Conservation (phyloP, 116 monocot species). For the Zostera marina region DNA sequence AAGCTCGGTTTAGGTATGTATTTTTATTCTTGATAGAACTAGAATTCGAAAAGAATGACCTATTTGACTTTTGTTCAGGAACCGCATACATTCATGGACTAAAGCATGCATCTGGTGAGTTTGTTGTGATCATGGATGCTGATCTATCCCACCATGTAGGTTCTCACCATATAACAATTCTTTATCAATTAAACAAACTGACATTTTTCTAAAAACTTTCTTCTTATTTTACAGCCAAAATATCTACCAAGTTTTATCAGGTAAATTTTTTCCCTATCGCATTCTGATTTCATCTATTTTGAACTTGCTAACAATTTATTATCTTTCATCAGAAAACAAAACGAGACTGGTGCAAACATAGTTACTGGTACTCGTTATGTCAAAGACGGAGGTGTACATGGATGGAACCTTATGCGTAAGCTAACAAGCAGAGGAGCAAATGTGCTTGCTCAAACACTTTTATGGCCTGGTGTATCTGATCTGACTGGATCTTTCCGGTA, state of each 20-base stretch:
- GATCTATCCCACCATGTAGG: conserved; percentile 96
- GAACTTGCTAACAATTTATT: neutral
- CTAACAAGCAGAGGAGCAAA: conserved; percentile 96
- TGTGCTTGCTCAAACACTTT: conserved; percentile 92
- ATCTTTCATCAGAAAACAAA: conserved; percentile 52
- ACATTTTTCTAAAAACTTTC: conserved; percentile 2
- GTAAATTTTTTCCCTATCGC: conserved; percentile 11
- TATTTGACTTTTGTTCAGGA: conserved; percentile 28
- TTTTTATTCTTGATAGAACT: neutral
- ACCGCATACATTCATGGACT: conserved; percentile 93
- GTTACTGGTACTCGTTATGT: conserved; percentile 97
- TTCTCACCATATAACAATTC: neutral
- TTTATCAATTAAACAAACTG: neutral
- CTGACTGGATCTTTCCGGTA: conserved; percentile 97
- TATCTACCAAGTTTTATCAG: conserved; percentile 91
- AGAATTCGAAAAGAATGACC: neutral
- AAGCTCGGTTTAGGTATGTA: conserved; percentile 89
- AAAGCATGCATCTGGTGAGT: conserved; percentile 88
- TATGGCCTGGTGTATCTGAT: conserved; percentile 97
- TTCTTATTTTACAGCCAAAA: conserved; percentile 61
- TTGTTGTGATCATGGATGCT: conserved; percentile 96
- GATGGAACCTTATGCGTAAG: conserved; percentile 98
- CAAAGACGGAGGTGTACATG: conserved; percentile 85
- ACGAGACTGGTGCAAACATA: conserved; percentile 84
- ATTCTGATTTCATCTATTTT: neutral